Evolutionary conservation across 2,329 filamentous ascomycete species (phyloP), one percentile per base, ranked within the genome.

Genomic region (Cercospora nicotianae): DNA sequence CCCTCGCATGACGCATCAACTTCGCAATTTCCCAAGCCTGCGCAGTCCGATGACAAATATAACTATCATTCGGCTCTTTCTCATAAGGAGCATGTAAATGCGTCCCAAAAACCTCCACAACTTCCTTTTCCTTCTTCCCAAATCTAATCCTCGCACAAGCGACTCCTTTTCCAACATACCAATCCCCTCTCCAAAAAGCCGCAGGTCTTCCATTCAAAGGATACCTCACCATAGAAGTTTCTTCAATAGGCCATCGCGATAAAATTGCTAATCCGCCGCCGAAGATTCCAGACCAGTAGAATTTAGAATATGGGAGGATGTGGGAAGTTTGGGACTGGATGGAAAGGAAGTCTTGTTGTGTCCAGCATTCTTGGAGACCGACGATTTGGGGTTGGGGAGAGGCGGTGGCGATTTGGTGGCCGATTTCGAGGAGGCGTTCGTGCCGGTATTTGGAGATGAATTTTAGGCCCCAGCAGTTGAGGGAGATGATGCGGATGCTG

Each of bases 381-480:
- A 97, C 93, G 75, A 97, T 94, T 70, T 96, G 87, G 30, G 94
- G 93, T 9, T 86, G 78, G 0, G 91, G 91, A 18, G 85, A 81
- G 66, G 88, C 85, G 51, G 84, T 80, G 71, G 92, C 90, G 70
- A 98, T 86, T 71, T 91, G 91, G 71, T 87, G 89, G 64, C 93
- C 94, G 76, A 98, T 97, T 79, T 96, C 92, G 31, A 85, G 81
- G 61, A 98, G 86, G 53, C 95, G 92, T 74, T 91, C 90, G 72
- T 86, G 83, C 72, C 94, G 92, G 73, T 91, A 87, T 72, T 90
- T 89, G 62, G 94, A 90, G 76, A 98, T 85, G 82, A 89, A 93
- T 76, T 96, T 94, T 69, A 98, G 88, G 62, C 95, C 95, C 94
- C 95, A 98, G 87, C 93, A 97, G 81, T 99, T 99, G 79, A 97